Evolutionary conservation across 345 rosid species (phyloP).

Genomic region (Camelina neglecta): DNA sequence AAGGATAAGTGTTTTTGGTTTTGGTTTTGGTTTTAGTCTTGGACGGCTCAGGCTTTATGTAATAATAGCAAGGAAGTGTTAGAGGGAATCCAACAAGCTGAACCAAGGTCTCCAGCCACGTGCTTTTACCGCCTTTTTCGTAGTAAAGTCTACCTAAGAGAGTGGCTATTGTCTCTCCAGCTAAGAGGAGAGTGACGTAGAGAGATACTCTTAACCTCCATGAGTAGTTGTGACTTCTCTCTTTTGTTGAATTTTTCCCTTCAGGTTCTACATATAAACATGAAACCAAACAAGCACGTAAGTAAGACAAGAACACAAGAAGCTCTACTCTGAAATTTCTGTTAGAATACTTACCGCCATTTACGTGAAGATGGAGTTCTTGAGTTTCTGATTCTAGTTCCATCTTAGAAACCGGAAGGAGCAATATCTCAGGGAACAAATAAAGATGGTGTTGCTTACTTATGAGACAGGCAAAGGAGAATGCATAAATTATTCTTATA

Average conservation of each 20-base stretch:
- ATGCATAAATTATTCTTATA: conserved; percentile 3
- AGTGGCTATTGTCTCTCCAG: conserved; percentile 52
- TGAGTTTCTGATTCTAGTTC: conserved; percentile 44
- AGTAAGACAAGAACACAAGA: conserved; percentile 12
- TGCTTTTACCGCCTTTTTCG: conserved; percentile 61
- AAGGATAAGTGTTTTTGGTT: conserved; percentile 11
- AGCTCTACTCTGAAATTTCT: background rate
- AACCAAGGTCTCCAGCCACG: conserved; percentile 56
- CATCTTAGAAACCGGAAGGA: conserved; percentile 23
- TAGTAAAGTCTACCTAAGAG: conserved; percentile 60
- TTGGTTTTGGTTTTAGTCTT: conserved; percentile 10
- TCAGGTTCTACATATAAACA: conserved; percentile 28
- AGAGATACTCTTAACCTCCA: conserved; percentile 47
- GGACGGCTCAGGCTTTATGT: conserved; percentile 22
- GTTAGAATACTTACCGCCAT: conserved; percentile 31
- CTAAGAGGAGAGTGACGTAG: conserved; percentile 44
- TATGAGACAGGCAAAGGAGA: conserved; percentile 23
- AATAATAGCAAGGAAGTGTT: conserved; percentile 51
- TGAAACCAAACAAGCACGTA: conserved; percentile 28
- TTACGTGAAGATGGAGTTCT: conserved; percentile 41
- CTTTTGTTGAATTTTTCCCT: conserved; percentile 9
- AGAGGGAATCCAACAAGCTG: conserved; percentile 60
- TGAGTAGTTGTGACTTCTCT: conserved; percentile 35
- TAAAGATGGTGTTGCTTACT: conserved; percentile 39
- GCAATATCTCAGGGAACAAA: conserved; percentile 36